A percentile compares a stretch with the other conserved stretches of the same genome.
These are phyloP conservation scores for Amaranthus cruentus DNA, from an alignment of 148 eudicot species.

Conservation along the genomic window DNA sequence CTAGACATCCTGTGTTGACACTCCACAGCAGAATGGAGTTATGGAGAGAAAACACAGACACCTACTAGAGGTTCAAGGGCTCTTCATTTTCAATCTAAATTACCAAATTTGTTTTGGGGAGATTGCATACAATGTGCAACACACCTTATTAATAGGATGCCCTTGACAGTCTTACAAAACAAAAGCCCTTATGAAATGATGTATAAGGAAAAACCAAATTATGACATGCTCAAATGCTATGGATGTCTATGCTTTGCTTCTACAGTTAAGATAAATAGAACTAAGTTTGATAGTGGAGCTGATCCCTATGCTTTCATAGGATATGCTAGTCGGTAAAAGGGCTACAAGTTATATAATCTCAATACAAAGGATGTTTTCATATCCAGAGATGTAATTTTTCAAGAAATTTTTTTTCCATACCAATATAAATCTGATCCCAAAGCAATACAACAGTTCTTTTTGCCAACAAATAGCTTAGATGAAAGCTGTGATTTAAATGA, in stretches of 20 bases:
- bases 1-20: conserved; percentile 4
- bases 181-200: background rate
- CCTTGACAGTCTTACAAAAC: background rate
- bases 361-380: too few species aligned
- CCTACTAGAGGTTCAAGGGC: background rate
- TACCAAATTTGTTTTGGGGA: background rate
- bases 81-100: background rate
- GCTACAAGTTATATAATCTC: too few species aligned
- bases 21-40: conserved; percentile 11
- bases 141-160: background rate
- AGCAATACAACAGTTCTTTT: too few species aligned
- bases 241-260: too few species aligned
- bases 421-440: too few species aligned
- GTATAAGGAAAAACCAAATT: background rate
- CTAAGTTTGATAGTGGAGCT: background rate
- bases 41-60: conserved; percentile 10
- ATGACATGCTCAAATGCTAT: too few species aligned
- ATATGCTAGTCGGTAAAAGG: too few species aligned
- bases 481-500: too few species aligned
- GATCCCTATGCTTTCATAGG: too few species aligned
- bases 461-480: too few species aligned
- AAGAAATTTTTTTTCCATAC: too few species aligned
- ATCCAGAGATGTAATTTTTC: too few species aligned
- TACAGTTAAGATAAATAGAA: background rate
- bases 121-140: background rate